Evolutionary conservation across 345 rosid genomes (phyloP).

Genomic region (Xanthoceras sorbifolium): DNA sequence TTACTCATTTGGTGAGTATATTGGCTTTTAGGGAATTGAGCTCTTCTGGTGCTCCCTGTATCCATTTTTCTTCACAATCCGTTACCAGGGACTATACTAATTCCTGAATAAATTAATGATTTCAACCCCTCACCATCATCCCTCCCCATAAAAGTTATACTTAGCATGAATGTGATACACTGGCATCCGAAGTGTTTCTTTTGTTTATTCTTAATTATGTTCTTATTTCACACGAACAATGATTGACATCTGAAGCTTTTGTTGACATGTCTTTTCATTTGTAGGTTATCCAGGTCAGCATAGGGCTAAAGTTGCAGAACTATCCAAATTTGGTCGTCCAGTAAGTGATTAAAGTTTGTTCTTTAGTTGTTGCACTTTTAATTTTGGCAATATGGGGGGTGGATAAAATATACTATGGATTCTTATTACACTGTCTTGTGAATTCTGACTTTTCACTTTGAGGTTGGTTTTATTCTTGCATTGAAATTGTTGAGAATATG

Average conservation of each 20-base stretch:
- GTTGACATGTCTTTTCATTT: constrained; percentile 10
- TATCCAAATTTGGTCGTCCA: constrained; percentile 76
- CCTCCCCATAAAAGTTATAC: background rate
- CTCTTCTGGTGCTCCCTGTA: background rate
- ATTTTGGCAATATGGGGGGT: background rate
- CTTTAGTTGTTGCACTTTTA: background rate
- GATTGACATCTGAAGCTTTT: background rate
- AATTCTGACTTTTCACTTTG: background rate
- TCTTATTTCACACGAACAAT: background rate
- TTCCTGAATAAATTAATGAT: background rate
- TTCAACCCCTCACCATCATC: background rate
- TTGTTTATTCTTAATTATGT: background rate
- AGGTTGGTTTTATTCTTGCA: background rate
- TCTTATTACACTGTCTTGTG: background rate
- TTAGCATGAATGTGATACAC: background rate
- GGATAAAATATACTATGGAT: background rate
- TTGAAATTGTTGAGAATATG: background rate
- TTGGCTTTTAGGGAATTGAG: background rate
- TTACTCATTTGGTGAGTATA: background rate
- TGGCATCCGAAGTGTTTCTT: background rate
- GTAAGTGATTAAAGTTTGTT: constrained; percentile 40
- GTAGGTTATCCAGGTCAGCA: constrained; percentile 65
- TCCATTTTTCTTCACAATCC: background rate
- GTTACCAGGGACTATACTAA: background rate
- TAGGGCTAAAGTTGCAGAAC: constrained; percentile 57